phyloP scores from a whole-genome alignment of 108 stramenopile genomes.

The Cyclotella kingstonii region DNA sequence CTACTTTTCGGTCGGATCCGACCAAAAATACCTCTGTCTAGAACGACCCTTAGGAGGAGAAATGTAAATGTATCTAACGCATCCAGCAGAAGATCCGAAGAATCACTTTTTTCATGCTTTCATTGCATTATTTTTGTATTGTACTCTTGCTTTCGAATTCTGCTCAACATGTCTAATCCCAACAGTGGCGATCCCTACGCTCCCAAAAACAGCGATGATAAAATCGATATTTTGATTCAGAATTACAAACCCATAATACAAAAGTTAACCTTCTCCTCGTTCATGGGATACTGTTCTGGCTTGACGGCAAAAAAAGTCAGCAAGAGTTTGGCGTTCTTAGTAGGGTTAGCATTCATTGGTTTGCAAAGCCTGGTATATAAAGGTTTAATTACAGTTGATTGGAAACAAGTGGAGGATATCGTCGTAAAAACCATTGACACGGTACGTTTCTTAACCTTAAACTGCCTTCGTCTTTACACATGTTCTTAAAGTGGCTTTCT shows the following conservation, averaged over 20 bases:
- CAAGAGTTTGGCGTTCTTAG: conserved; percentile 64
- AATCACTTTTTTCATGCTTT: too few species aligned
- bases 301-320: conserved; percentile 81
- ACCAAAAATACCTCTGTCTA: too few species aligned
- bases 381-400: conserved; percentile 86
- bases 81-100: too few species aligned
- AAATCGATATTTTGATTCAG: conserved; percentile 8
- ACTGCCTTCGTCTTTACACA: neutral
- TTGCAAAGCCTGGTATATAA: conserved; percentile 60
- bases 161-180: conserved; percentile 28
- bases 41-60: too few species aligned
- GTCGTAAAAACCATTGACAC: conserved; percentile 65
- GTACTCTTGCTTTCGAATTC: too few species aligned
- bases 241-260: conserved; percentile 44
- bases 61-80: too few species aligned
- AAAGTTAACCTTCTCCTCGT: conserved; percentile 67
- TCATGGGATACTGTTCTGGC: conserved; percentile 89
- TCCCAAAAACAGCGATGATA: conserved; percentile 7
- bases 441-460: conserved; percentile 17
- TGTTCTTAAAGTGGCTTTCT: too few species aligned
- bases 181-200: conserved; percentile 20
- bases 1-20: too few species aligned
- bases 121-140: too few species aligned
- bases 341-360: conserved; percentile 77
- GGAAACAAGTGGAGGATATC: conserved; percentile 75